Percentiles rank a stretch among this genome's conserved stretches.
Evolutionary conservation across 2,329 filamentous ascomycete genomes (phyloP).

Genomic region (Colletotrichum chrysophilum): DNA sequence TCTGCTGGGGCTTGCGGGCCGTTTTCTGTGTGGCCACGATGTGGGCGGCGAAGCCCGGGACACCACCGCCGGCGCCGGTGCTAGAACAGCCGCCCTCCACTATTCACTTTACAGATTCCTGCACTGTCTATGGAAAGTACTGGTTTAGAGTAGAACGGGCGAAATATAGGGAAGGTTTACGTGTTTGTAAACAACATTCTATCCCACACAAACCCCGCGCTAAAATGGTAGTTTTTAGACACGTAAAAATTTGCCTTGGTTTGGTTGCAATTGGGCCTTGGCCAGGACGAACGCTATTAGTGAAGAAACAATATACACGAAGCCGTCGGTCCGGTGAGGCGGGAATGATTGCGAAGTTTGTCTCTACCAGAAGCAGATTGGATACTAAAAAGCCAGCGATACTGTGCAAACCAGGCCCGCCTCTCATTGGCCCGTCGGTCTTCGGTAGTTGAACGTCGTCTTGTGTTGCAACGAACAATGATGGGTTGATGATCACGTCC

Average conservation of each 20-base stretch:
- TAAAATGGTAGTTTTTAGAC: not conserved
- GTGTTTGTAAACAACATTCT: not conserved
- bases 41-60: not conserved
- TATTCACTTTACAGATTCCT: conserved; percentile 16
- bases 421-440: not conserved
- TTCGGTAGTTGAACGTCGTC: not conserved
- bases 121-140: not conserved
- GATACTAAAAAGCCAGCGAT: not conserved
- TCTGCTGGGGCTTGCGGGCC: not conserved
- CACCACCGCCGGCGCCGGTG: not conserved
- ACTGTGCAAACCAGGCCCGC: not conserved
- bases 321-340: not conserved
- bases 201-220: not conserved
- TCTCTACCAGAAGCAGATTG: not conserved
- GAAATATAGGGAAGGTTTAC: not conserved
- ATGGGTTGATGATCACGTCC: not conserved
- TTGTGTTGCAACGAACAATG: not conserved
- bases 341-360: not conserved
- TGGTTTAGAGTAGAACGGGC: not conserved
- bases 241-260: not conserved
- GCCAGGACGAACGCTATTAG: not conserved
- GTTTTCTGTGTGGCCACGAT: not conserved
- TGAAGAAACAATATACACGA: not conserved
- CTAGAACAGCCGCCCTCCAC: not conserved
- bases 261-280: not conserved